Evolutionary conservation across 108 stramenopile species (phyloP), one percentile per base, ranked within the genome.

Genomic region (Nitzschia palea): DNA sequence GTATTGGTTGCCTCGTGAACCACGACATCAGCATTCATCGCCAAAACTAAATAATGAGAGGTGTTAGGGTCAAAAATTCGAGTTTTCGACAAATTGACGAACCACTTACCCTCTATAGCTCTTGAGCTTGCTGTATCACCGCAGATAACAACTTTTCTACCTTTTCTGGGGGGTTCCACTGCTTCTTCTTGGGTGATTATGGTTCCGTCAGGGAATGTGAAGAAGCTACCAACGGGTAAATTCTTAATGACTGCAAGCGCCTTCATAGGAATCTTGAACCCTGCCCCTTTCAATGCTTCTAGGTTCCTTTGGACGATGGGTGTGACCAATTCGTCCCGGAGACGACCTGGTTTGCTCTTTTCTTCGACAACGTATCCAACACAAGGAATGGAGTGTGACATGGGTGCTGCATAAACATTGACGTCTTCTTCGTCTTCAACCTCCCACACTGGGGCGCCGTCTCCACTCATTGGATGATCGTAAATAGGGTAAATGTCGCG

Each of bases 331-430:
- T 95, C 95, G 32, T 86, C 76, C 27, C 80, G 81, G 28, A 97
- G 68, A 29, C 94, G 77, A 29, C 96, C 96, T 1, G 94, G 94
- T 23, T 78, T 71, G 58, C 78, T 80, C 30, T 76, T 34, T 70
- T 98, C 98, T 45, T 87, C 81, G 26, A 96, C 80, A 20, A 93
- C 90, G 67, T 93, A 98, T 15, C 98, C 98, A 4, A 98, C 85
- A 62, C 95, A 96, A 4, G 97, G 96, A 27, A 98, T 83, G 17
- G 92, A 90, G 71, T 98, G 97, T 10, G 86, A 86, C 95, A 98
- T 97, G 23, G 96, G 94, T 22, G 95, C 96, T 15, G 97, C 97
- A 55, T 55, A 68, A 15, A 98, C 93, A 12, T 58, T 66, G 18
- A 89, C 88, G 31, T 88, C 85, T 27, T 83, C 93, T 29, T 93